Conservation (phyloP, 2,329 filamentous ascomycete species). For the Echinosphaeria canescens region DNA sequence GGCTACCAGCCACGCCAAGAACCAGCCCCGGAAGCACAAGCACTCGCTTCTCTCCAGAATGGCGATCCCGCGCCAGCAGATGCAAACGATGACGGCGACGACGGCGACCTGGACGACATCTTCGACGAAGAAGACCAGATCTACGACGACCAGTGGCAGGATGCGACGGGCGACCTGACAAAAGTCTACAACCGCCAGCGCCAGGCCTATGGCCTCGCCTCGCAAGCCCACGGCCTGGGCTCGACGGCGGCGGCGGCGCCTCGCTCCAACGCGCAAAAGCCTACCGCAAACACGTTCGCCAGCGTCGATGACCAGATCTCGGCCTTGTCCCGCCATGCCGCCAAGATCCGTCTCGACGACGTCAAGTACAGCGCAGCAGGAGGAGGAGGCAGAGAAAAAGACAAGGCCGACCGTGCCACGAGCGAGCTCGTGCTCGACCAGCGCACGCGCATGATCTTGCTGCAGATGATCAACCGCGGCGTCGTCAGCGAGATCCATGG, state of each 20-base stretch:
- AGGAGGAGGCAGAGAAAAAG: slow-evolving; percentile 42
- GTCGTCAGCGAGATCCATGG: slow-evolving; percentile 84
- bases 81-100: slow-evolving; percentile 17
- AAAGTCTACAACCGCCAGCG: slow-evolving; percentile 79
- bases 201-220: slow-evolving; percentile 30
- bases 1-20: slow-evolving; percentile 13
- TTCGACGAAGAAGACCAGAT: slow-evolving; percentile 41
- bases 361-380: slow-evolving; percentile 29
- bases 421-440: slow-evolving; percentile 90
- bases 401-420: slow-evolving; percentile 85
- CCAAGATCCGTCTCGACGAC: slow-evolving; percentile 62
- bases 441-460: slow-evolving; percentile 80
- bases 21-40: no score
- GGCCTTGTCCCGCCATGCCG: slow-evolving; percentile 64
- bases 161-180: slow-evolving; percentile 38
- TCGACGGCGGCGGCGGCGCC: slow-evolving; percentile 14
- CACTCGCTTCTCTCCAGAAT: slow-evolving; percentile 10
- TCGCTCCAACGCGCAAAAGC: slow-evolving; percentile 59
- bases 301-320: slow-evolving; percentile 76
- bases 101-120: slow-evolving; percentile 20
- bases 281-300: slow-evolving; percentile 56
- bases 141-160: slow-evolving; percentile 29
- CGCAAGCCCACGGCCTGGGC: slow-evolving; percentile 11
- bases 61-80: slow-evolving; percentile 12
- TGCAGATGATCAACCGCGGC: slow-evolving; percentile 89